Evolutionary conservation across 192 early-diverging fungal species (phyloP), one percentile per base, ranked within the genome.

Genomic region (Gonapodya prolifera): DNA sequence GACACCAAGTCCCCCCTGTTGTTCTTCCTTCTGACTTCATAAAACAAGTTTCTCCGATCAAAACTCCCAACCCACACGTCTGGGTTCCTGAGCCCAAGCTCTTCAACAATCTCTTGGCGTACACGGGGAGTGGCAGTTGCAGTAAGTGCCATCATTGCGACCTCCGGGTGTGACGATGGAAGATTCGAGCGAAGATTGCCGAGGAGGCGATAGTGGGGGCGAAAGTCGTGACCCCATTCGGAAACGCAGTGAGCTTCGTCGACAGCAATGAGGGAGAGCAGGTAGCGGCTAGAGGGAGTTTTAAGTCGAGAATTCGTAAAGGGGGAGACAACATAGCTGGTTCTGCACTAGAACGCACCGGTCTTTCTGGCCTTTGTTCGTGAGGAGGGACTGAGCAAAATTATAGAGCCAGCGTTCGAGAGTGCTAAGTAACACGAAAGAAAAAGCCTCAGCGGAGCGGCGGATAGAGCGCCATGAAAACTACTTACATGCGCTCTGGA

Each of bases 401-500:
- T 23, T 8, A 23, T 23, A 23, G 45, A 61, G 23, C 45, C 45
- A 61, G 45, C 45, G 8, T 8, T 61, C 45, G 8, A 61, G 45
- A 16, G 28, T 13, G 71, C 71, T 18, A 29, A 8, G 45, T n/a
- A n/a, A 69, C 45, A n/a, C n/a, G 13, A n/a, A 8, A n/a, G 45
- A 8, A n/a, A n/a, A 69, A 69, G 45, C 69, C 75, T 31, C 35
- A 30, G 33, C 1, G 33, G 75, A 45, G 75, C 75, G 1, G 69
- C 69, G 69, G 32, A 30, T 0, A 30, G 0, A 18, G 69, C 69
- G n/a, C 35, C 69, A 70, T 0, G 23, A 0, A 70, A 34, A 86
- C 75, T 32, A 85, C 0, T 61, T 61, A 61, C 45, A 88, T 84
- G 76, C 83, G 82, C 75, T 88, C 87, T 1, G 85, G 87, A 34